These are phyloP conservation scores for Crucihimalaya himalaica DNA, from an alignment of 345 rosid genomes.

Conservation along the genomic window DNA sequence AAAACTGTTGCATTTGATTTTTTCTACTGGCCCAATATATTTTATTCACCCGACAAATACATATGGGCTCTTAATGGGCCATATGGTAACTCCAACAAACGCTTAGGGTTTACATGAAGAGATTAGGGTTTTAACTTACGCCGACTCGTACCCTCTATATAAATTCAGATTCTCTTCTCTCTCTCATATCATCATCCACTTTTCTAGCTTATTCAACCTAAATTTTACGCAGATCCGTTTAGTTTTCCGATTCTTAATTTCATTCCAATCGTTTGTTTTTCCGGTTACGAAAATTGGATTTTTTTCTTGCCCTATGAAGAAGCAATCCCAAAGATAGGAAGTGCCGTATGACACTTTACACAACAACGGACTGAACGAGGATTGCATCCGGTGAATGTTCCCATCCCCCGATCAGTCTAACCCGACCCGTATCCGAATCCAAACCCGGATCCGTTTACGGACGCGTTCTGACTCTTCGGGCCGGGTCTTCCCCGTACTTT, in stretches of 20 bases:
- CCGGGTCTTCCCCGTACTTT: constrained; percentile 22
- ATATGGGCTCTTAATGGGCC: background rate
- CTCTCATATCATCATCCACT: background rate
- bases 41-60: background rate
- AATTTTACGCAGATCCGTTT: background rate
- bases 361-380: constrained; percentile 38
- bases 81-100: background rate
- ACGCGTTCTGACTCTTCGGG: constrained; percentile 11
- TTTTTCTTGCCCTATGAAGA: constrained; percentile 42
- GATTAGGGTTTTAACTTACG: constrained; percentile 24
- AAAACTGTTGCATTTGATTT: too few species aligned
- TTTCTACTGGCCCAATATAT: too few species aligned
- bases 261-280: background rate
- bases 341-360: constrained; percentile 70
- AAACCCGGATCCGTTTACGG: background rate
- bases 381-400: constrained; percentile 18
- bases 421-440: constrained; percentile 19
- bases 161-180: background rate
- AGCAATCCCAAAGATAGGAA: constrained; percentile 60
- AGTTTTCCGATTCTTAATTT: background rate
- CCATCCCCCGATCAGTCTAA: constrained; percentile 23
- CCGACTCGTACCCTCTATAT: background rate
- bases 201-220: background rate
- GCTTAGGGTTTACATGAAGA: background rate
- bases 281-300: background rate